These are phyloP conservation scores for Triangularia setosa DNA, from an alignment of 2,329 filamentous ascomycete genomes.

Conservation along the genomic window DNA sequence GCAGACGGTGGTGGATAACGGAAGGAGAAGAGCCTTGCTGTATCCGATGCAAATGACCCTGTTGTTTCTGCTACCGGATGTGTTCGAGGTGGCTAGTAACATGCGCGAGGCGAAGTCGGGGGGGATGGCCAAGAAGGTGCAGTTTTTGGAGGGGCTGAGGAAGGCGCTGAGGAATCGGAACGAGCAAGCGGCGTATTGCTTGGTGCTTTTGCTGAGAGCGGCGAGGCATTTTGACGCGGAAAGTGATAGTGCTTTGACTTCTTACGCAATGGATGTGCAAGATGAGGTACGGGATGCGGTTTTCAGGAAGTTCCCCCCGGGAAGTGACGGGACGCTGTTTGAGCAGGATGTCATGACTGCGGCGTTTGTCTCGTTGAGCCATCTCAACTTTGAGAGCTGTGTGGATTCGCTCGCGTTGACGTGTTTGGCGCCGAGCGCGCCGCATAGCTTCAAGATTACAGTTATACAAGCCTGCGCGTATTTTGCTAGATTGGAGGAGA, in stretches of 20 bases:
- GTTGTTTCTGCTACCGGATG: slow-evolving; percentile 61
- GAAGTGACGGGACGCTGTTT: slow-evolving; percentile 47
- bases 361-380: slow-evolving; percentile 60
- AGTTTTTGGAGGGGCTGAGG: slow-evolving; percentile 59
- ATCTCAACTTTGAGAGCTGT: slow-evolving; percentile 57
- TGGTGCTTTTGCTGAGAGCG: slow-evolving; percentile 59
- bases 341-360: slow-evolving; percentile 64
- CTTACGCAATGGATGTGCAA: slow-evolving; percentile 66
- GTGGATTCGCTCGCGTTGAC: slow-evolving; percentile 53
- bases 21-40: slow-evolving; percentile 51
- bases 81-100: slow-evolving; percentile 67
- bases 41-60: slow-evolving; percentile 61
- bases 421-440: slow-evolving; percentile 55
- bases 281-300: slow-evolving; percentile 64
- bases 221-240: slow-evolving; percentile 61
- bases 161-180: slow-evolving; percentile 62
- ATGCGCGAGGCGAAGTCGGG: slow-evolving; percentile 60
- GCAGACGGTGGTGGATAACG: slow-evolving; percentile 56
- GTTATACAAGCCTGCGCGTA: slow-evolving; percentile 60
- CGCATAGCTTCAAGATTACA: slow-evolving; percentile 58
- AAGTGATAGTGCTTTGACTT: slow-evolving; percentile 60
- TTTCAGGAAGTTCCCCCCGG: slow-evolving; percentile 50
- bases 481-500: slow-evolving; percentile 52
- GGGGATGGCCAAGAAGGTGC: slow-evolving; percentile 61
- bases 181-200: slow-evolving; percentile 63